These are phyloP conservation scores for Fusarium sp. DNA, from an alignment of 2,329 filamentous ascomycete genomes.

Conservation along the genomic window DNA sequence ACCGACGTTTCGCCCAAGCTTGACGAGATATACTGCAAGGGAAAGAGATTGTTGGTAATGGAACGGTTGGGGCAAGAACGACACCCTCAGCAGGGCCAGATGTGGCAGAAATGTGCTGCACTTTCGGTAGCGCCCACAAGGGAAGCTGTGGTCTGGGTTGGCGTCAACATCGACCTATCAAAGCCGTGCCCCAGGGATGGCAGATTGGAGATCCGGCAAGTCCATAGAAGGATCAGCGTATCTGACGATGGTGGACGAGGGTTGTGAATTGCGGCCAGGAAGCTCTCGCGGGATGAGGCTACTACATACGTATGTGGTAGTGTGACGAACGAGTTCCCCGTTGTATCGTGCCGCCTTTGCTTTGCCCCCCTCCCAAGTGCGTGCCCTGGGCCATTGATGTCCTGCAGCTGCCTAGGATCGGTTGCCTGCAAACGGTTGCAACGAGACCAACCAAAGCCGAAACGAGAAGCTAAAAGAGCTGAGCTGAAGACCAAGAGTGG, in stretches of 20 bases:
- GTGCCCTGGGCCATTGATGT: conserved; percentile 16
- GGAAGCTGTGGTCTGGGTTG: not conserved
- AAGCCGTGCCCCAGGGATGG: conserved; percentile 8
- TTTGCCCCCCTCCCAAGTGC: not conserved
- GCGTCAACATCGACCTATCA: not conserved
- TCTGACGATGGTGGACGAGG: conserved; percentile 21
- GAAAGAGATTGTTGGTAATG: not conserved
- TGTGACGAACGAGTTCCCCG: conserved; percentile 36
- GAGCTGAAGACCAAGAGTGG: conserved; percentile 4
- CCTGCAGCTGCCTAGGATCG: conserved; percentile 20
- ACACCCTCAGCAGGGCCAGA: not conserved
- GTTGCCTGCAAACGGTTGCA: conserved; percentile 19
- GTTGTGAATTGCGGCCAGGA: conserved; percentile 27
- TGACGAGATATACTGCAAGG: not conserved
- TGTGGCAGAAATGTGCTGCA: not conserved
- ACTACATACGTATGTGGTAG: conserved; percentile 2
- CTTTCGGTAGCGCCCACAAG: not conserved
- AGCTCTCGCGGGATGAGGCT: conserved; percentile 31
- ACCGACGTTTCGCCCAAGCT: not conserved
- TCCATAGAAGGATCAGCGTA: conserved; percentile 28
- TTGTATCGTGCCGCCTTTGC: conserved; percentile 22
- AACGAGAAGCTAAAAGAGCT: conserved; percentile 7
- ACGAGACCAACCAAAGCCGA: conserved; percentile 4
- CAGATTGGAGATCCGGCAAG: conserved; percentile 23
- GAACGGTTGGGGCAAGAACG: not conserved